Evolutionary conservation across 2,329 filamentous ascomycete genomes (phyloP).

Genomic region (Diaporthe citriasiana): DNA sequence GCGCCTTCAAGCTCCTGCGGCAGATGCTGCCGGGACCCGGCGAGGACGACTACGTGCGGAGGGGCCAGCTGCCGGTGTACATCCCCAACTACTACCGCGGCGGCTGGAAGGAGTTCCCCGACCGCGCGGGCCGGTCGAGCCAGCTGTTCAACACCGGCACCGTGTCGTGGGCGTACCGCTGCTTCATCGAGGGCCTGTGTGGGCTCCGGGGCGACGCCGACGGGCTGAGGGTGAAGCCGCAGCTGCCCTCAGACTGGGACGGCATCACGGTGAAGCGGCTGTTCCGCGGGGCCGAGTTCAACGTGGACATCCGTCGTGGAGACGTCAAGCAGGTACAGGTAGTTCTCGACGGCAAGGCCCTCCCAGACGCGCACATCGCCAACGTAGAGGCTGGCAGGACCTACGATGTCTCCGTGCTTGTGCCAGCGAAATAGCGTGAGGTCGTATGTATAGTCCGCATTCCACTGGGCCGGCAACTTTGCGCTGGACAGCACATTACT

Average conservation of each 20-base stretch:
- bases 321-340: constrained; percentile 59
- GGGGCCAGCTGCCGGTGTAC: constrained; percentile 69
- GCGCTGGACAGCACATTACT: neutral
- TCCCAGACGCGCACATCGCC: constrained; percentile 58
- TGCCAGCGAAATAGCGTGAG: constrained; percentile 10
- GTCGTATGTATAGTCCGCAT: neutral
- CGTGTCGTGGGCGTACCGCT: constrained; percentile 69
- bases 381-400: constrained; percentile 56
- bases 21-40: constrained; percentile 68
- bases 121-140: constrained; percentile 68
- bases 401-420: constrained; percentile 33
- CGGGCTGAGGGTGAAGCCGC: constrained; percentile 62
- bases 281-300: constrained; percentile 66
- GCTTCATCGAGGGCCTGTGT: constrained; percentile 68
- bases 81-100: constrained; percentile 73
- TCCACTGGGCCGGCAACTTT: neutral
- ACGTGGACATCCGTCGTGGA: constrained; percentile 59
- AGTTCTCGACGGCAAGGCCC: constrained; percentile 52
- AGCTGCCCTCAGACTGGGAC: constrained; percentile 65
- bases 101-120: constrained; percentile 61
- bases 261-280: constrained; percentile 60
- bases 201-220: constrained; percentile 64
- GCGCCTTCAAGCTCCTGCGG: constrained; percentile 64
- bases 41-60: constrained; percentile 64
- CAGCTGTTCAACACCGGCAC: constrained; percentile 73